phyloP scores from a whole-genome alignment of 208 protist genomes.

The Naegleria lovaniensis region DNA sequence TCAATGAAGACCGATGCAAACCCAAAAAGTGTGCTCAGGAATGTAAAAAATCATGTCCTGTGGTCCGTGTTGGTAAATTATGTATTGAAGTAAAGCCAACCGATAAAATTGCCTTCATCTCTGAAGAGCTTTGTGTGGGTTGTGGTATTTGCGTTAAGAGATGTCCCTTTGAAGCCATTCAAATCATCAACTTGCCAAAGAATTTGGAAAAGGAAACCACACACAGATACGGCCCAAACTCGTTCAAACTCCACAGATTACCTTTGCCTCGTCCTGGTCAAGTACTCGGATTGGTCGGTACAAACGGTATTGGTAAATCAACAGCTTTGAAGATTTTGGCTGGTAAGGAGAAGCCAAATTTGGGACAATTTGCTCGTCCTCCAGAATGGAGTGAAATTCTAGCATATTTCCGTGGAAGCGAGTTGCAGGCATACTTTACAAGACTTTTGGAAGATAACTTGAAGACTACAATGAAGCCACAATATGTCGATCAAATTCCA shows the following conservation, averaged over 20 bases:
- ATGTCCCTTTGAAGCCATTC: conserved; percentile 99
- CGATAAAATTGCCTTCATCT: conserved; percentile 88
- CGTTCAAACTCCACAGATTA: conserved; percentile 99
- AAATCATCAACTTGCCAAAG: conserved; percentile 99
- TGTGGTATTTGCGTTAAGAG: conserved; percentile 99
- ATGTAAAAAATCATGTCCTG: conserved; percentile 97
- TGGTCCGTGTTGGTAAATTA: conserved; percentile 94
- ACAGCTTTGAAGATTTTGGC: conserved; percentile 98
- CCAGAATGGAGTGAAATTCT: conserved; percentile 98
- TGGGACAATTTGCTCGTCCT: conserved; percentile 79
- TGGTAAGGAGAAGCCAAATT: conserved; percentile 97
- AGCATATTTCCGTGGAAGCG: conserved; percentile 95
- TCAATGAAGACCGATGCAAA: conserved; percentile 96
- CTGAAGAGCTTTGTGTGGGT: conserved; percentile 99
- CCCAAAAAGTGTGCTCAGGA: conserved; percentile 97
- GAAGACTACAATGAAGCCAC: conserved; percentile 96
- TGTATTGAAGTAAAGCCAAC: conserved; percentile 97
- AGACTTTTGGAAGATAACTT: conserved; percentile 94
- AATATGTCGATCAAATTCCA: conserved; percentile 99
- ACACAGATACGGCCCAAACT: conserved; percentile 98
- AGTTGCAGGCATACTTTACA: conserved; percentile 98
- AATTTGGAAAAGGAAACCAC: conserved; percentile 93
- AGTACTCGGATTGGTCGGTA: conserved; percentile 98
- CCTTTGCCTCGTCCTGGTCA: conserved; percentile 95
- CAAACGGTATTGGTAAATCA: conserved; percentile 99